Percentiles rank a stretch among this genome's conserved stretches.
These are phyloP conservation scores for Amanita phalloides DNA, from an alignment of 768 basidiomycete genomes.

Conservation along the genomic window DNA sequence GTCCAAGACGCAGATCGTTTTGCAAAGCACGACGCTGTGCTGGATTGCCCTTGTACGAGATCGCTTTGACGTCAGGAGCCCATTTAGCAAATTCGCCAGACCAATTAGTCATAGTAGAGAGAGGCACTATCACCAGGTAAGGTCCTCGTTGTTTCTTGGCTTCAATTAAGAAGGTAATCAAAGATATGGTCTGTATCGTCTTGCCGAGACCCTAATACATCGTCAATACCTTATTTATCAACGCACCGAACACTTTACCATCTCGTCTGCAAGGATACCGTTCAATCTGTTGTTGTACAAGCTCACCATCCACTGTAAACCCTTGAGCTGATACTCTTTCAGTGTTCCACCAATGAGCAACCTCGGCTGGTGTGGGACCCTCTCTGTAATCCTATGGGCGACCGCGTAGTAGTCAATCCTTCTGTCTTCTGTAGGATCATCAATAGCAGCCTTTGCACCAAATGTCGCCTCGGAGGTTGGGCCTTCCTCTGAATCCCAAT, in stretches of 20 bases:
- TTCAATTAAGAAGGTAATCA: constrained; percentile 93
- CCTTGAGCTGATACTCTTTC: constrained; percentile 93
- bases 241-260: constrained; percentile 37
- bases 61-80: constrained; percentile 72
- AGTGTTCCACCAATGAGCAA: constrained; percentile 81
- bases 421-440: constrained; percentile 46
- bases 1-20: constrained; percentile 60
- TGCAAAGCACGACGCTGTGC: constrained; percentile 70
- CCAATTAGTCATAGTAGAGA: constrained; percentile 98
- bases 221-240: constrained; percentile 7
- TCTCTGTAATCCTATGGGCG: constrained; percentile 88
- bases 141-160: constrained; percentile 84
- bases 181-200: constrained; percentile 90
- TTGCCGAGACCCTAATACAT: constrained; percentile 76
- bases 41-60: constrained; percentile 92
- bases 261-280: constrained; percentile 91
- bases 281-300: constrained; percentile 94
- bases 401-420: constrained; percentile 96
- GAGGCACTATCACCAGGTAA: constrained; percentile 90
- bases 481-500: constrained; percentile 55
- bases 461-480: constrained; percentile 84
- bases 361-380: constrained; percentile 56
- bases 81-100: constrained; percentile 95
- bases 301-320: constrained; percentile 97
- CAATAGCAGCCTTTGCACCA: constrained; percentile 65